Conservation (phyloP, 345 rosid species). For the Citrus maxima region DNA sequence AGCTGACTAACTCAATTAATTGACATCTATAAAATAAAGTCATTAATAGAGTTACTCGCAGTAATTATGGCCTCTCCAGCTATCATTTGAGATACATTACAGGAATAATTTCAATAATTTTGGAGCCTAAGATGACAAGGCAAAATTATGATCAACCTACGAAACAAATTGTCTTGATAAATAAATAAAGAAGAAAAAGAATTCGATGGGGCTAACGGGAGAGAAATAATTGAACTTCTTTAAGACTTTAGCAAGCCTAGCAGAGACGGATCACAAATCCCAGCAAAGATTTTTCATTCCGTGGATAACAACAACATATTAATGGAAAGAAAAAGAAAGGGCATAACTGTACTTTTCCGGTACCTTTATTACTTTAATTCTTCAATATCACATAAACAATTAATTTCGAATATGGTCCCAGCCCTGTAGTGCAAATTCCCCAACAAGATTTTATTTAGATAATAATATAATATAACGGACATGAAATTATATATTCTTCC, state of each 20-base stretch:
- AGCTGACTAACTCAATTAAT: too few species aligned
- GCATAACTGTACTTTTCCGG: conserved; percentile 18
- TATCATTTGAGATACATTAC: too few species aligned
- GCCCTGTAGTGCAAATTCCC: conserved; percentile 26
- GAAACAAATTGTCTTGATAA: not conserved
- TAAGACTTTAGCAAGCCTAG: not conserved
- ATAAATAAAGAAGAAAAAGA: not conserved
- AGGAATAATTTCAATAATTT: too few species aligned
- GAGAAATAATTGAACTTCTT: conserved; percentile 1
- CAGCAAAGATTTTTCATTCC: not conserved
- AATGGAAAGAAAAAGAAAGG: not conserved
- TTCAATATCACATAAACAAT: not conserved
- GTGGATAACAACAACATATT: conserved; percentile 8
- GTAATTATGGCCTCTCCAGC: too few species aligned
- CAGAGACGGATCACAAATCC: conserved; percentile 3
- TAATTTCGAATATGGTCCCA: conserved; percentile 29
- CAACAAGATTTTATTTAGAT: conserved; percentile 9
- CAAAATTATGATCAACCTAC: not conserved
- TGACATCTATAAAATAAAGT: too few species aligned
- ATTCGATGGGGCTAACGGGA: not conserved
- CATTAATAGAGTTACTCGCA: too few species aligned
- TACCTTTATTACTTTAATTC: conserved; percentile 16
- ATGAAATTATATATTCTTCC: not conserved
- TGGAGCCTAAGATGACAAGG: not conserved
- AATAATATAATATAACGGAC: too few species aligned